Percentiles rank a stretch among this genome's conserved stretches.
Conservation (phyloP, 2,329 filamentous ascomycete genomes). For the Fusarium chuoi region DNA sequence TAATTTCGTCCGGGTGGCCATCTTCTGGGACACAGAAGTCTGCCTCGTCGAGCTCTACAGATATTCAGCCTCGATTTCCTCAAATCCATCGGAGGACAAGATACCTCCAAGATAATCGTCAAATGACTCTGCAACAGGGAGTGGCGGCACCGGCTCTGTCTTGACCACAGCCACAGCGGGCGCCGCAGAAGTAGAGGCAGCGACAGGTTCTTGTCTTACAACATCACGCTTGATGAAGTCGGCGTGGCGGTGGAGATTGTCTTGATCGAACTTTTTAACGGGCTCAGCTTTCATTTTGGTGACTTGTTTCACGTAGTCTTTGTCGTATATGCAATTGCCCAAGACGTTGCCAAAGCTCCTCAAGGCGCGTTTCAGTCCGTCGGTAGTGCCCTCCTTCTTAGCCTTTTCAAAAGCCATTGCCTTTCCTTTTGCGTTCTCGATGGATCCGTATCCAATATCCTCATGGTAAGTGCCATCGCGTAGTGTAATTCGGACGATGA, state of each 20-base stretch:
- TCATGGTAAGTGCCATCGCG: slow-evolving; percentile 97
- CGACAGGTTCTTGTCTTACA: slow-evolving; percentile 35
- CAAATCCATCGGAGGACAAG: slow-evolving; percentile 51
- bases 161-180: slow-evolving; percentile 38
- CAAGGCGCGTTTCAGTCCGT: slow-evolving; percentile 88
- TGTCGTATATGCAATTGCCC: slow-evolving; percentile 99
- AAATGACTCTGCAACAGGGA: slow-evolving; percentile 55
- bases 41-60: slow-evolving; percentile 77
- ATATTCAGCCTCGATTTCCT: slow-evolving; percentile 51
- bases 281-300: slow-evolving; percentile 86
- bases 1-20: slow-evolving; percentile 81
- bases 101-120: slow-evolving; percentile 63
- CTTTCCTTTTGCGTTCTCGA: slow-evolving; percentile 96
- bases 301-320: slow-evolving; percentile 90
- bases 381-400: slow-evolving; percentile 97
- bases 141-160: slow-evolving; percentile 41
- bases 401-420: slow-evolving; percentile 97
- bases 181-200: slow-evolving; percentile 4
- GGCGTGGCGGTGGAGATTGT: slow-evolving; percentile 82
- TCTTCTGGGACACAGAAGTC: slow-evolving; percentile 78
- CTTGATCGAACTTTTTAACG: slow-evolving; percentile 76
- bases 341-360: slow-evolving; percentile 95
- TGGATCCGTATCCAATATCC: slow-evolving; percentile 96
- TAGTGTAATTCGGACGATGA: slow-evolving; percentile 89
- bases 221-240: slow-evolving; percentile 75